Evolutionary conservation across 495 filamentous ascomycete genomes (phyloP), one percentile per base, ranked within the genome.

Genomic region (Penicillium riverlandense): DNA sequence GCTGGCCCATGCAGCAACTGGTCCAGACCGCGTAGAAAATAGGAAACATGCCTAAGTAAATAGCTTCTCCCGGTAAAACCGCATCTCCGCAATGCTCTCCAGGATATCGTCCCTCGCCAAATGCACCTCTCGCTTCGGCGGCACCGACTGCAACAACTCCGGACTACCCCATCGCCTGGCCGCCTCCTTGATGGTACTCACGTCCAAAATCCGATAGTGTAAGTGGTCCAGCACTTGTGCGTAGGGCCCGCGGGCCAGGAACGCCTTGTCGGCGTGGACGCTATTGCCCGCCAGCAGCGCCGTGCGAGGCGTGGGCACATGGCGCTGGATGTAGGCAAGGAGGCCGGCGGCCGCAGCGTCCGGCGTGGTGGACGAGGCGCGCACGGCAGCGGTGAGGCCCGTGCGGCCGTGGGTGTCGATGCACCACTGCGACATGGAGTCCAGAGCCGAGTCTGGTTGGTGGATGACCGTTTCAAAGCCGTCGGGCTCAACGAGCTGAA

Each of bases 61-160:
- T 28, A 73, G 39, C 29, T 47, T 48, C 32, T 59, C 58, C 41
- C 54, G 79, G 63, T 94, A 98, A 60, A 85, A 95, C 47, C 70
- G 76, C 52, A 91, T 88, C 65, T 98, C 92, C 41, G 76, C 82
- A 49, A 98, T 96, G 62, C 90, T 96, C 64, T 98, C 92, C 32
- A 96, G 60, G 54, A 98, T 96, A 69, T 98, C 92, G 47, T 84
- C 80, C 48, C 78, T 76, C 0, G 92, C 92, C 62, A 91, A 75
- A 70, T 98, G 92, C 12, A 86, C 66, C 37, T 72, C 74, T 49
- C 76, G 75, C 68, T 98, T 98, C 40, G 52, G 56, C 3, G 92
- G 92, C 11, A 76, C 79, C 34, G 65, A 61, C 38, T 54, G 45
- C 40, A 88, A 46, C 28, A 88, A 53, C 30, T 78, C 73, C 28